A percentile compares a stretch with the other conserved stretches of the same genome.
phyloP scores from a whole-genome alignment of 495 filamentous ascomycete species.

The Chlorociboria aeruginascens region DNA sequence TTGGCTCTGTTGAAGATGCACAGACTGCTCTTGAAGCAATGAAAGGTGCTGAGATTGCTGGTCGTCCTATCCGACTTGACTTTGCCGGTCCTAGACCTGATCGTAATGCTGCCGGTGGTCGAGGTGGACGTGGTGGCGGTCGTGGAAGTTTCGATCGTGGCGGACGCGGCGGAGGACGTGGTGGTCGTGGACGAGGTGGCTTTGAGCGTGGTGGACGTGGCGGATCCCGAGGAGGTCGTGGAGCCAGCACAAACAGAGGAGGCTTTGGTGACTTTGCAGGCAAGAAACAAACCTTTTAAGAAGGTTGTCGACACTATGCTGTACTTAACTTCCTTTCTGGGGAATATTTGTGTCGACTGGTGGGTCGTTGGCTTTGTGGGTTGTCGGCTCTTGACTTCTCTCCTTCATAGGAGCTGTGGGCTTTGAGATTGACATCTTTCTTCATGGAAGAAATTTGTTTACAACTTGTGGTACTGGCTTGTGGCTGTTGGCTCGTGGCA shows the following conservation, averaged over 20 bases:
- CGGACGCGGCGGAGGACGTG: slow-evolving; percentile 30
- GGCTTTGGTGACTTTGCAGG: slow-evolving; percentile 80
- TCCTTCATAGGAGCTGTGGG: slow-evolving; percentile 20
- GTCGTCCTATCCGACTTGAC: slow-evolving; percentile 78
- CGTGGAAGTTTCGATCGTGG: slow-evolving; percentile 43
- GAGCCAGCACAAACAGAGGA: slow-evolving; percentile 55
- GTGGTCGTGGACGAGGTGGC: slow-evolving; percentile 37
- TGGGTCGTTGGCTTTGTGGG: slow-evolving; percentile 22
- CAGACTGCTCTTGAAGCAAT: slow-evolving; percentile 62
- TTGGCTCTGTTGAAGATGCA: slow-evolving; percentile 74
- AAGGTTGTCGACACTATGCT: slow-evolving; percentile 16
- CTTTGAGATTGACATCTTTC: slow-evolving; percentile 22
- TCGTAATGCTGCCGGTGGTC: slow-evolving; percentile 36
- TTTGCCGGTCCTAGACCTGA: slow-evolving; percentile 66
- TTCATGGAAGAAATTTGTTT: slow-evolving; percentile 12
- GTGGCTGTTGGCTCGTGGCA: slow-evolving; percentile 19
- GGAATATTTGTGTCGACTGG: slow-evolving; percentile 8
- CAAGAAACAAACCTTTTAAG: slow-evolving; percentile 82
- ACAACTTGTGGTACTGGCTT: slow-evolving; percentile 11
- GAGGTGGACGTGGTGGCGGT: slow-evolving; percentile 36
- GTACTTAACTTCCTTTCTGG: slow-evolving; percentile 11
- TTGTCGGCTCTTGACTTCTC: slow-evolving; percentile 24
- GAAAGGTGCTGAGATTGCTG: slow-evolving; percentile 63
- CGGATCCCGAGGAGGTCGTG: slow-evolving; percentile 33
- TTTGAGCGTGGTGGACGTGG: slow-evolving; percentile 24